Evolutionary conservation across 148 eudicot genomes (phyloP).

Genomic region (Arctostaphylos glauca): DNA sequence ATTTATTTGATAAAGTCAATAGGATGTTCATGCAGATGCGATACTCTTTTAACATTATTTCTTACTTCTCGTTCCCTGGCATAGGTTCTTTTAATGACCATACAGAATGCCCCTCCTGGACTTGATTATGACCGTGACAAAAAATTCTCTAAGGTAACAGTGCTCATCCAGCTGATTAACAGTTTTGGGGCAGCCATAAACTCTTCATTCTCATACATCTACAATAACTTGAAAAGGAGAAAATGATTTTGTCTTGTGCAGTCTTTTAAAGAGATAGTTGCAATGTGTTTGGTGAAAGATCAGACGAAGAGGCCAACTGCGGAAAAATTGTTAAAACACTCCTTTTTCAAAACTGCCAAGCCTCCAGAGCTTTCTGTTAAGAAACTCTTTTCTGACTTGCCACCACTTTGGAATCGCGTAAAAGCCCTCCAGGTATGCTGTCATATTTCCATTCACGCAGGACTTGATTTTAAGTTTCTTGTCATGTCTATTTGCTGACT

Average conservation of each 20-base stretch:
- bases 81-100: slow-evolving; percentile 94
- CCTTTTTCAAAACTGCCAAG: slow-evolving; percentile 87
- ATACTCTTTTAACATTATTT: not conserved
- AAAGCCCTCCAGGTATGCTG: slow-evolving; percentile 73
- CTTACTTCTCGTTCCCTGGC: slow-evolving; percentile 5
- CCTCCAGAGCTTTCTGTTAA: slow-evolving; percentile 86
- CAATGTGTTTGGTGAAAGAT: slow-evolving; percentile 99
- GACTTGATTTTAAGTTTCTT: slow-evolving; percentile 14
- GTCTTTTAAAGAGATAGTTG: slow-evolving; percentile 98
- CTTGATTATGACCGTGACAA: slow-evolving; percentile 97
- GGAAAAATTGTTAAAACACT: slow-evolving; percentile 87
- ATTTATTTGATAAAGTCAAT: not conserved
- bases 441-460: slow-evolving; percentile 5
- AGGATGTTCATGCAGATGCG: not conserved
- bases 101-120: slow-evolving; percentile 98
- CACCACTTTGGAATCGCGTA: slow-evolving; percentile 90
- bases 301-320: slow-evolving; percentile 93
- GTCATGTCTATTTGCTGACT: not conserved
- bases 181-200: not conserved
- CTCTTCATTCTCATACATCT: not conserved
- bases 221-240: not conserved
- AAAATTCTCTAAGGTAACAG: slow-evolving; percentile 83
- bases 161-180: slow-evolving; percentile 10
- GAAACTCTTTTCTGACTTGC: slow-evolving; percentile 83
- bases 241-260: slow-evolving; percentile 31